Evolutionary conservation across 441 rosid species (phyloP), one percentile per base, ranked within the genome.

Genomic region (Croton laevigatus): DNA sequence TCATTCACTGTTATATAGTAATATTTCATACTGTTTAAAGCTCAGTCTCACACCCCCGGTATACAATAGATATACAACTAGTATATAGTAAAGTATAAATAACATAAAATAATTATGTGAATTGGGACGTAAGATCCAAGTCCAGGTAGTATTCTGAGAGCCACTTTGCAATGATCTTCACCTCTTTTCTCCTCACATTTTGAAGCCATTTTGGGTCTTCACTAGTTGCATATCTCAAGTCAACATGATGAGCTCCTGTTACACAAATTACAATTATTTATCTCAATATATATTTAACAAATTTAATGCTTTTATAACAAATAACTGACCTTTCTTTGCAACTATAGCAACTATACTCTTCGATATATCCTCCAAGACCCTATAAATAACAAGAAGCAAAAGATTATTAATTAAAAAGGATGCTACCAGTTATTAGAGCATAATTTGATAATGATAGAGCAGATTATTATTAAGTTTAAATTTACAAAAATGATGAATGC

Each of bases 211-310:
- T 57, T 32, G 90, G 92, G 42, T 86, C 92, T 72, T 81, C 82
- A 0, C 49, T 61, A 0, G 81, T 86, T 68, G 86, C 81, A 66
- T 62, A 79, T 76, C 95, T 84, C 69, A 89, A 61, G 80, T 86
- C 86, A 32, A 86, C 88, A 69, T 87, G 90, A 69, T 89, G 92
- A 67, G 92, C 89, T 51, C 92, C 89, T 84, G 36, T 22, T 2
- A 14, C 12, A 38, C 0, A 38, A 14, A 49, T 49, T 5, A 16
- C 53, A 19, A 49, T 49, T 49, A 4, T 46, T 5, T 49, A 17
- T 7, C 53, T 49, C 19, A n/a, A 20, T 6, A 34, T 12, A 27
- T 5, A n/a, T n/a, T n/a, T n/a, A 58, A 5, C 17, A 0, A 58
- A 3, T 13, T 49, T 17, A 34, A 10, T 49, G 32, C 51, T 20